phyloP scores from a whole-genome alignment of 2,329 filamentous ascomycete genomes.

The Fusarium newnesense region DNA sequence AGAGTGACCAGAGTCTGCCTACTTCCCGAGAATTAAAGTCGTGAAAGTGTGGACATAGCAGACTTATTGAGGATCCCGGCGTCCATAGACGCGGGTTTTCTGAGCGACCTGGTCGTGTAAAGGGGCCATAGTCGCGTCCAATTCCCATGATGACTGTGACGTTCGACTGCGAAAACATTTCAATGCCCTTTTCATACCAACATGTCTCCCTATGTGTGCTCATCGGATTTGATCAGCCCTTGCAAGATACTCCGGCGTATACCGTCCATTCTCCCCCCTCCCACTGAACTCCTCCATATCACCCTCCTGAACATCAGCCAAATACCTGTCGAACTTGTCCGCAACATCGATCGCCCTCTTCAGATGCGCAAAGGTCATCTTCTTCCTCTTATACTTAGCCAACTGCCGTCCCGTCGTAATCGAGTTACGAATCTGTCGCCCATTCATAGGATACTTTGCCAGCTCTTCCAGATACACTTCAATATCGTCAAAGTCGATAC shows the following conservation, averaged over 20 bases:
- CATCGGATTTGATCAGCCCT: background rate
- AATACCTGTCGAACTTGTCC: constrained; percentile 13
- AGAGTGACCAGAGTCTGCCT: background rate
- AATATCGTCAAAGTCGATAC: constrained; percentile 2
- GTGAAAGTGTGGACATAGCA: background rate
- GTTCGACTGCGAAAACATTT: background rate
- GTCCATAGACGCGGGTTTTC: too few relatives aligned
- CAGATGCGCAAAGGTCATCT: background rate
- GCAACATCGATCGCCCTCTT: constrained; percentile 12
- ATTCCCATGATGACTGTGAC: background rate
- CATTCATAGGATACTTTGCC: background rate
- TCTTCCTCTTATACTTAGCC: constrained; percentile 1
- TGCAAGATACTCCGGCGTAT: constrained; percentile 1
- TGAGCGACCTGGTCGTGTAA: background rate
- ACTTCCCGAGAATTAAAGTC: too few relatives aligned
- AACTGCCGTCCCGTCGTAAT: constrained; percentile 15
- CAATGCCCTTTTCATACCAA: background rate
- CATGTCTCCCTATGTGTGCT: background rate
- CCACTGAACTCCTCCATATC: background rate
- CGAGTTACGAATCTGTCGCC: constrained; percentile 16
- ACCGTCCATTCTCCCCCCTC: background rate
- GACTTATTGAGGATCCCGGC: background rate
- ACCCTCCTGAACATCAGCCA: constrained; percentile 10
- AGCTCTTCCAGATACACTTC: background rate
- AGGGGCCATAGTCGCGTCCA: background rate